Evolutionary conservation across 805 yeast genomes (phyloP), one percentile per base, ranked within the genome.

Genomic region (Komagataella pastoris): DNA sequence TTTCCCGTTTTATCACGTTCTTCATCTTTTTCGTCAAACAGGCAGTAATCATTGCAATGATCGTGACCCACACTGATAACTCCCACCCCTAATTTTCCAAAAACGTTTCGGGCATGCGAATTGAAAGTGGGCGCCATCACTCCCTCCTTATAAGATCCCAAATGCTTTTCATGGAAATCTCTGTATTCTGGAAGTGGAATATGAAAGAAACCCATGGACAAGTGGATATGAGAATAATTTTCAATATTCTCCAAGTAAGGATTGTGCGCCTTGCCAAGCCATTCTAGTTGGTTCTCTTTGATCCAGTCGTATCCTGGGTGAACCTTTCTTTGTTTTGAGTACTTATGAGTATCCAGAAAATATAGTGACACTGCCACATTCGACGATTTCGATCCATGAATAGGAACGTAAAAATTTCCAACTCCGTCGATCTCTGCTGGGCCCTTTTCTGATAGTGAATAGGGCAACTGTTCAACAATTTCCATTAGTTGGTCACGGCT

Each of bases 1-100:
- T 30, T 51, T 55, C 30, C 54, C 50, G 46, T 51, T 3, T 48
- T 24, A 6, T 49, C 57, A 43, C 62, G 60, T 3, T 55, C 47
- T 10, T 56, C 60, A 47, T 62, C 56, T 40, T 55, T 56, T 19
- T 70, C 64, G 56, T 85, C 85, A 50, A 73, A 66, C 54, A 87
- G 66, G 66, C 99, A 93, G 63, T 77, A 93, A 61, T 93, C 98
- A 65, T 93, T 93, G 58, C 88, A 86, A 64, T 93, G 99, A 61
- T 93, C 99, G 64, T 93, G 99, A 0, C 99, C 99, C 14, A 87
- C 95, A 51, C 84, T 73, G 0, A 81, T 78, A 0, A 87, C 88
- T 30, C 77, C 69, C 1, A 93, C 89, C 0, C 91, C 95, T 7
- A 86, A 55, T n/a, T 75, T 68, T 6, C 74, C 73, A 23, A 93